These are phyloP conservation scores for Rhipidocladum racemiflorum DNA, from an alignment of 176 grass and related monocot genomes.

Conservation along the genomic window DNA sequence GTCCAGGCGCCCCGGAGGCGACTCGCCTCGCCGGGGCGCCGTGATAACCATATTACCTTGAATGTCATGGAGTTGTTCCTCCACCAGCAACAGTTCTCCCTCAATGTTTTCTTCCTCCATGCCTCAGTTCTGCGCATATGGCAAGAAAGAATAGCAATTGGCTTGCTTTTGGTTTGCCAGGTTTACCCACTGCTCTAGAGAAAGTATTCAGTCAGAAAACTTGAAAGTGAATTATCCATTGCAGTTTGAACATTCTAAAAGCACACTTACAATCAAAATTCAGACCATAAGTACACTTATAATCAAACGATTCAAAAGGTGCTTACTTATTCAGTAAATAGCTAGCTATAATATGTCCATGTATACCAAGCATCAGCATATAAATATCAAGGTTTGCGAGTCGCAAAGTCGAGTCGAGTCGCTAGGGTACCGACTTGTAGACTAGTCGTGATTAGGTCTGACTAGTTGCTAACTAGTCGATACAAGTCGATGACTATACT, in stretches of 20 bases:
- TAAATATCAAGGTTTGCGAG: too few species aligned
- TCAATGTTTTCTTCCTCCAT: conserved; percentile 45
- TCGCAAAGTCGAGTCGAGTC: too few species aligned
- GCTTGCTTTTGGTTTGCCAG: not conserved
- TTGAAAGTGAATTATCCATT: not conserved
- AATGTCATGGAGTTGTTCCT: conserved; percentile 71
- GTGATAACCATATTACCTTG: too few species aligned
- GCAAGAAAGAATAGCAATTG: not conserved
- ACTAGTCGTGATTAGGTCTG: too few species aligned
- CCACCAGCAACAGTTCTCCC: conserved; percentile 64
- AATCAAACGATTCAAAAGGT: not conserved
- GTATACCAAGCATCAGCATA: not conserved
- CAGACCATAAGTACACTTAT: not conserved
- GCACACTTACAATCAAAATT: not conserved
- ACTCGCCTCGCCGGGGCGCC: too few species aligned
- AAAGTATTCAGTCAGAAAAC: not conserved
- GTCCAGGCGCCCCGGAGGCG: too few species aligned
- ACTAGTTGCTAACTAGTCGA: too few species aligned
- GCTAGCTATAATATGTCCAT: conserved; percentile 3
- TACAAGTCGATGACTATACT: too few species aligned
- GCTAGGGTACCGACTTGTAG: too few species aligned
- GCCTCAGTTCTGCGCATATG: not conserved
- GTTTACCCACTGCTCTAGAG: not conserved
- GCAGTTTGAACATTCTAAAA: not conserved
- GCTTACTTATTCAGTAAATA: not conserved